Evolutionary conservation across 2,329 filamentous ascomycete genomes (phyloP).

Genomic region (Arthrobotrys megalospora): DNA sequence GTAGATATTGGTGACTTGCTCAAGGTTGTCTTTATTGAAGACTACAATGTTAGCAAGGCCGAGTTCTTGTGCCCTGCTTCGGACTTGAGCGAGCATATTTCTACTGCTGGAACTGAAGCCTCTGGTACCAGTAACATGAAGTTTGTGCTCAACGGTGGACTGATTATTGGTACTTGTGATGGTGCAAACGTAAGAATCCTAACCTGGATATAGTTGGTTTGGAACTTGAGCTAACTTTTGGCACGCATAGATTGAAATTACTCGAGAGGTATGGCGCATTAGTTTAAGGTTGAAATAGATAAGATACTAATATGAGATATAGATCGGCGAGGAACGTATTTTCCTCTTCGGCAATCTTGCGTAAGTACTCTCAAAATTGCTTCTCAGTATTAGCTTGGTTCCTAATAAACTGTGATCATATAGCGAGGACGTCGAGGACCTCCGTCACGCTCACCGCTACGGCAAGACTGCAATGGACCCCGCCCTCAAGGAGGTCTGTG

Average conservation of each 20-base stretch:
- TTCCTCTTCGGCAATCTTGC: slow-evolving; percentile 97
- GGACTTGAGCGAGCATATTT: slow-evolving; percentile 98
- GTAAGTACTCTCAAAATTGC: slow-evolving; percentile 70
- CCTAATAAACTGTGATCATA: background rate
- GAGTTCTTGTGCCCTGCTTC: slow-evolving; percentile 96
- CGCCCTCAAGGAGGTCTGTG: slow-evolving; percentile 84
- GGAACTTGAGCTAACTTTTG: background rate
- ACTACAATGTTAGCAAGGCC: slow-evolving; percentile 99
- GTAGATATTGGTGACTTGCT: slow-evolving; percentile 91
- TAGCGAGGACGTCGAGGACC: slow-evolving; percentile 84
- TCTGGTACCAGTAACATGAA: slow-evolving; percentile 87
- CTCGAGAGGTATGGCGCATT: slow-evolving; percentile 75
- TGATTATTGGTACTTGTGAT: slow-evolving; percentile 98
- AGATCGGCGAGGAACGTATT: slow-evolving; percentile 93
- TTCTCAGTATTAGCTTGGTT: background rate
- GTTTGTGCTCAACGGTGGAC: slow-evolving; percentile 95
- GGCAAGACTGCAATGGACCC: slow-evolving; percentile 83
- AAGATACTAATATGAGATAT: slow-evolving; percentile 24
- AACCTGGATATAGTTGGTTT: background rate
- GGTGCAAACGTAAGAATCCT: slow-evolving; percentile 86
- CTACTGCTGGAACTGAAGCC: slow-evolving; percentile 92
- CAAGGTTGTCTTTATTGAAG: slow-evolving; percentile 96
- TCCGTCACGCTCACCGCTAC: slow-evolving; percentile 91
- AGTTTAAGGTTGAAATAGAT: background rate
- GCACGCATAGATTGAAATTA: slow-evolving; percentile 85